Evolutionary conservation across 768 basidiomycete species (phyloP), one percentile per base, ranked within the genome.

Genomic region (Suillus variegatus): DNA sequence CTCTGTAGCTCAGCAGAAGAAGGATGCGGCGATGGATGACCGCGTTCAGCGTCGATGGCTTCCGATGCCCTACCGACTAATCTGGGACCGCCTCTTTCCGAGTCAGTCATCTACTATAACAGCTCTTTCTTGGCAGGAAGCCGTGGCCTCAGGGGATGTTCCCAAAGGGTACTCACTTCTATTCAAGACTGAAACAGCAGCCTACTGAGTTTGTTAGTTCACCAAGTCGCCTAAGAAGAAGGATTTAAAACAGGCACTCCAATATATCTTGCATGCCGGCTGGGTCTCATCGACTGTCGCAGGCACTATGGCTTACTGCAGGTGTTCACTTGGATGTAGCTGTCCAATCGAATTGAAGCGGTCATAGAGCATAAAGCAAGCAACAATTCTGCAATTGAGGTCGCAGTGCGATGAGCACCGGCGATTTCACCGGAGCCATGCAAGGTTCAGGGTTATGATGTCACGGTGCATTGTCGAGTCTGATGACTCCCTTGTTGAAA

Each of bases 1-100:
- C 56, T 66, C 62, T 69, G 51, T 76, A 94, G 92, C 84, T 93
- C 75, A 90, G 69, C 88, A 88, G 71, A 86, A 91, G 75, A 80
- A 79, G 55, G 32, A 32, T 32, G 85, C 63, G 67, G 66, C 72
- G 54, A 57, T 28, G 9, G 16, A 16, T 16, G 22, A 6, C 22
- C 49, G 73, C 71, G 36, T 74, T 80, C 60, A 79, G 10, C n/a
- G 12, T 22, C n/a, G n/a, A 70, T 62, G 18, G 77, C 75, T 47
- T 22, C 38, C 16, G 73, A 77, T 52, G 73, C 80, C 14, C 81
- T 82, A 65, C 77, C 79, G 44, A 72, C 74, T 65, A 69, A 70
- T 62, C 8, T 20, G 8, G 7, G 8, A 8, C 69, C 69, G 20
- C 61, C 51, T 52, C 47, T 47, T 22, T 38, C 36, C 43, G 18